These are phyloP conservation scores for Eutypella sp. DNA, from an alignment of 2,329 filamentous ascomycete species.

Conservation along the genomic window DNA sequence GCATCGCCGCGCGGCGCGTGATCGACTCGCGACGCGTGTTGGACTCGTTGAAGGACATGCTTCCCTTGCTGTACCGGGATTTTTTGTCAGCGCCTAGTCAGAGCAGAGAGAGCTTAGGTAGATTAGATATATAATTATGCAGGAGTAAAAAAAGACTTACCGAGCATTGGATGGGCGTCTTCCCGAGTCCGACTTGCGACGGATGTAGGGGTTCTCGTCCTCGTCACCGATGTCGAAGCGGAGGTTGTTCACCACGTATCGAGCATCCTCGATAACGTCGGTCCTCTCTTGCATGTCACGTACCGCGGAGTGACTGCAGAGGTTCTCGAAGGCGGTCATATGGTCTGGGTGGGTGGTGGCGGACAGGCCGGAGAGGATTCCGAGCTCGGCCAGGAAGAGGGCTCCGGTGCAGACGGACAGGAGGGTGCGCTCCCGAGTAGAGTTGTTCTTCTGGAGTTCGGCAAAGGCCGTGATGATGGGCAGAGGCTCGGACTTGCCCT, in stretches of 20 bases:
- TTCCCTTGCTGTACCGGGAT: slow-evolving; percentile 62
- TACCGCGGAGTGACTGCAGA: slow-evolving; percentile 69
- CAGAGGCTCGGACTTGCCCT: slow-evolving; percentile 64
- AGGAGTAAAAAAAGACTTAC: slow-evolving; percentile 36
- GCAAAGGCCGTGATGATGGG: slow-evolving; percentile 70
- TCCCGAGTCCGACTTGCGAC: slow-evolving; percentile 64
- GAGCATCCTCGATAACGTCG: slow-evolving; percentile 73
- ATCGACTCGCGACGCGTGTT: slow-evolving; percentile 75
- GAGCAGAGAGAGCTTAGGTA: background rate
- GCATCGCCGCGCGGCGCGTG: slow-evolving; percentile 70
- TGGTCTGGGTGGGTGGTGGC: slow-evolving; percentile 80
- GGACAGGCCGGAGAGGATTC: slow-evolving; percentile 71
- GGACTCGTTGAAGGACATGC: slow-evolving; percentile 73
- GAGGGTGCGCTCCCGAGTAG: slow-evolving; percentile 73
- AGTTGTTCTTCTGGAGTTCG: slow-evolving; percentile 75
- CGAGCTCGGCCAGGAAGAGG: slow-evolving; percentile 70
- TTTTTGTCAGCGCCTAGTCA: slow-evolving; percentile 17
- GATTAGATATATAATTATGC: background rate
- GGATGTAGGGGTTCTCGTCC: slow-evolving; percentile 79
- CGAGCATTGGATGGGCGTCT: slow-evolving; percentile 57
- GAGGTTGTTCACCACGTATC: slow-evolving; percentile 88
- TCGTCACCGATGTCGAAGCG: slow-evolving; percentile 79
- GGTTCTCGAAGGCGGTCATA: slow-evolving; percentile 74
- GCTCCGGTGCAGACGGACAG: slow-evolving; percentile 76
- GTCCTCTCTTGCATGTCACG: slow-evolving; percentile 70